Conservation (phyloP, 2,329 filamentous ascomycete genomes). For the Didymella keratinophila region DNA sequence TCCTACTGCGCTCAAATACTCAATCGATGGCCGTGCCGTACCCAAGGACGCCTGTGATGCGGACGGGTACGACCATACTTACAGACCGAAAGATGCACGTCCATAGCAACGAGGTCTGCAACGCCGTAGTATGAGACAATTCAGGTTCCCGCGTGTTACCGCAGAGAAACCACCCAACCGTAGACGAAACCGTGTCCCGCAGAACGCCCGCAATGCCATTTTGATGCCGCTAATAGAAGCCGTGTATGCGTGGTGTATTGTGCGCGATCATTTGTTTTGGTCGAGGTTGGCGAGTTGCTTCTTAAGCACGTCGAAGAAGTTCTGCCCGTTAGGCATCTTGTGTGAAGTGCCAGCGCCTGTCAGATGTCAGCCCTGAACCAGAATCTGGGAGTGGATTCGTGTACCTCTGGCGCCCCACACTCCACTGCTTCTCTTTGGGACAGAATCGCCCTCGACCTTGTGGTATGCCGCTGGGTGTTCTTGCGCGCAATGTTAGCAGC, state of each 20-base stretch:
- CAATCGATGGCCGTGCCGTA: constrained; percentile 2
- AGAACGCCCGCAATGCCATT: constrained; percentile 48
- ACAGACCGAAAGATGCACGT: constrained; percentile 14
- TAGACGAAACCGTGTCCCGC: constrained; percentile 28
- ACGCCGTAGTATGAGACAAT: constrained; percentile 36
- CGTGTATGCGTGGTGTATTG: constrained; percentile 23
- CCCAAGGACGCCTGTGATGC: constrained; percentile 26
- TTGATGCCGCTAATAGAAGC: constrained; percentile 45
- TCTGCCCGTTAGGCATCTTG: constrained; percentile 55
- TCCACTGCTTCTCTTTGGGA: constrained; percentile 47
- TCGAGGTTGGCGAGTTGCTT: constrained; percentile 55
- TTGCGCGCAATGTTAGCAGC: constrained; percentile 33
- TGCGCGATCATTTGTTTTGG: constrained; percentile 45
- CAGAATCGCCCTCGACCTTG: constrained; percentile 52
- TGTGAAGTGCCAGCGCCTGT: constrained; percentile 47
- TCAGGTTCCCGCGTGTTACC: constrained; percentile 25
- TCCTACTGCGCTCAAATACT: not conserved
- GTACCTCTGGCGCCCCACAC: constrained; percentile 53
- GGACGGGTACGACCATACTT: constrained; percentile 33
- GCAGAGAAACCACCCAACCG: constrained; percentile 20
- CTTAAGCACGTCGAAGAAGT: constrained; percentile 56
- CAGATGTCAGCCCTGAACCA: constrained; percentile 23
- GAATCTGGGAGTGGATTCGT: constrained; percentile 11
- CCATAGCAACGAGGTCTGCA: constrained; percentile 23
- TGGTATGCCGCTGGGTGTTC: constrained; percentile 46